Evolutionary conservation across 2,329 filamentous ascomycete genomes (phyloP), one percentile per base, ranked within the genome.

Genomic region (Xylaria sp.): DNA sequence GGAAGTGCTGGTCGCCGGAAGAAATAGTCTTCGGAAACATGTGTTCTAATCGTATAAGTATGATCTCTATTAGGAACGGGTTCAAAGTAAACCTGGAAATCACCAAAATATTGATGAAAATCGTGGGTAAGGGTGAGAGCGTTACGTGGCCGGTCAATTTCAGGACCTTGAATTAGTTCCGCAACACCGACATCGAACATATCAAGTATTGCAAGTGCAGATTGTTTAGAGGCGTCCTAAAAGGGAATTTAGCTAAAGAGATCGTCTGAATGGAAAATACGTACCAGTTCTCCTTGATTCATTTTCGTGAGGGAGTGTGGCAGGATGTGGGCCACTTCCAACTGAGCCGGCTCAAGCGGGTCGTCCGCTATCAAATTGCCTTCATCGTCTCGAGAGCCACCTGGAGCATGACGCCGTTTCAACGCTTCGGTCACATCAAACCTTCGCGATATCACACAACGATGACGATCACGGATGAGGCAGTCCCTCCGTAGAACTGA

Each of bases 61-160:
- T 38, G 15, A 38, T 38, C 35, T 38, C 6, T 38, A 38, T n/a
- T 15, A 38, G 15, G 35, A n/a, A 38, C 35, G 35, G 35, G 35
- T 38, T 38, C 67, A 44, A 75, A 76, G 38, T 64, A 74, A 15
- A 76, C 58, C 4, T 72, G 11, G 49, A 76, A 76, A 19, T 67
- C 43, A 10, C 74, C 71, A 67, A 79, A 78, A 3, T 54, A 29
- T 7, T 37, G 8, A 66, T 77, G 74, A 38, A 71, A 41, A 7
- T 53, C 21, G 21, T 33, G 51, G 17, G 69, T 71, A 31, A 78
- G 67, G 6, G 74, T 76, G 3, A 78, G 67, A 19, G 78, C 77
- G 64, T 81, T 81, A 33, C 67, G 67, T 35, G 76, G 75, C 47
- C 73, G 71, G 64, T 80, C 76, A 59, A 80, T 79, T 11, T 78